Evolutionary conservation across 192 early-diverging fungal genomes (phyloP).

Genomic region (Backusella liffmaniae): DNA sequence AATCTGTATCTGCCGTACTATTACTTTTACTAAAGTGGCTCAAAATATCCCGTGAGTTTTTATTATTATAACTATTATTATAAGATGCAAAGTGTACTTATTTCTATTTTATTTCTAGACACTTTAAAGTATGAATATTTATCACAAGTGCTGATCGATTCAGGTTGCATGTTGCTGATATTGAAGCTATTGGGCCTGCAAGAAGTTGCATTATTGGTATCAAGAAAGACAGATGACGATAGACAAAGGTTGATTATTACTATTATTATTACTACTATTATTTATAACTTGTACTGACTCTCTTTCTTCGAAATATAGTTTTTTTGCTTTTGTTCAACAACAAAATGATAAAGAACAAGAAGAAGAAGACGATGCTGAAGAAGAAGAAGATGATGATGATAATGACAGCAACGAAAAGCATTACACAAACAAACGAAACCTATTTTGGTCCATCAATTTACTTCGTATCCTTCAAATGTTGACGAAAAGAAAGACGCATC

Average conservation of each 20-base stretch:
- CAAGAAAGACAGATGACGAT: constrained; percentile 50
- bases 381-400: neutral
- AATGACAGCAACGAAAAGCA: neutral
- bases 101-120: constrained; percentile 39
- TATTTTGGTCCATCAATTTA: constrained; percentile 70
- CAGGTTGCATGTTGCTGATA: constrained; percentile 78
- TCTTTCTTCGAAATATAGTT: neutral
- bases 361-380: neutral
- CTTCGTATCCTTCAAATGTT: constrained; percentile 77
- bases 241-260: constrained; percentile 36
- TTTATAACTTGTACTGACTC: neutral
- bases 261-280: neutral
- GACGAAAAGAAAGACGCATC: constrained; percentile 74
- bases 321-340: constrained; percentile 8
- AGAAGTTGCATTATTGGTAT: constrained; percentile 46
- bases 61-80: neutral
- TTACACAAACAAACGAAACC: constrained; percentile 52
- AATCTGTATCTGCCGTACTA: constrained; percentile 69
- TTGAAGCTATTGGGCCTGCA: constrained; percentile 83
- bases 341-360: neutral
- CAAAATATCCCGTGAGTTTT: constrained; percentile 59
- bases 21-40: constrained; percentile 62
- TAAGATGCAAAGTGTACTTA: neutral
- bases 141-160: constrained; percentile 76
- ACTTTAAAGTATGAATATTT: constrained; percentile 77